These are phyloP conservation scores for Myochromella boudieri DNA, from an alignment of 768 basidiomycete species.

Conservation along the genomic window DNA sequence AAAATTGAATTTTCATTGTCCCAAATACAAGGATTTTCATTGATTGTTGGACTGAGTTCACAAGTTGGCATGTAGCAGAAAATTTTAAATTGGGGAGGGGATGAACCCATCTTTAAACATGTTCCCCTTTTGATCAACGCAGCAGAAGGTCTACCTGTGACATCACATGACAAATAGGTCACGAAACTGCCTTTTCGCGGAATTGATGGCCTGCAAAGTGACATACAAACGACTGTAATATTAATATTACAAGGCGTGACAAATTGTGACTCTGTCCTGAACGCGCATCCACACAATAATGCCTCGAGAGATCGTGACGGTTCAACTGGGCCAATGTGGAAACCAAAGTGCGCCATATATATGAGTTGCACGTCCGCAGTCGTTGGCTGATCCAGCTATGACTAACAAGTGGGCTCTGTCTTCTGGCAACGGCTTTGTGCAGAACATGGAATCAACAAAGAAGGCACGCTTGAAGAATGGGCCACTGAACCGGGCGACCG, in stretches of 20 bases:
- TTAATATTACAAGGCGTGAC: constrained; percentile 14
- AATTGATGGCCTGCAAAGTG: background rate
- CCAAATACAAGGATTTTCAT: too few species aligned
- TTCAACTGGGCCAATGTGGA: constrained; percentile 89
- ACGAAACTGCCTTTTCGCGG: background rate
- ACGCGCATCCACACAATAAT: constrained; percentile 32
- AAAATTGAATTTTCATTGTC: too few species aligned
- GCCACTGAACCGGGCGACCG: constrained; percentile 93
- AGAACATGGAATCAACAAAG: constrained; percentile 96
- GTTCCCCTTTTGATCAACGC: background rate
- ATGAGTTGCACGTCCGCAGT: background rate
- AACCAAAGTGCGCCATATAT: constrained; percentile 71
- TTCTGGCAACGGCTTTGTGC: constrained; percentile 99
- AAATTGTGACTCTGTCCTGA: constrained; percentile 10
- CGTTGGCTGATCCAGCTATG: constrained; percentile 4
- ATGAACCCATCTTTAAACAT: too few species aligned
- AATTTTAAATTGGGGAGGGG: too few species aligned
- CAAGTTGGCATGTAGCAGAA: too few species aligned
- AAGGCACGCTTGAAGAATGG: constrained; percentile 97
- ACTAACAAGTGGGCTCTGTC: constrained; percentile 81
- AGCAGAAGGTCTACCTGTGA: too few species aligned
- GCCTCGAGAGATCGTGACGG: constrained; percentile 84
- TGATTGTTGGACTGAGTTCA: too few species aligned
- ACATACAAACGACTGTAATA: too few species aligned
- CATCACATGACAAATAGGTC: background rate